phyloP scores from a whole-genome alignment of 331 rosid genomes.

The Cydonia oblonga region DNA sequence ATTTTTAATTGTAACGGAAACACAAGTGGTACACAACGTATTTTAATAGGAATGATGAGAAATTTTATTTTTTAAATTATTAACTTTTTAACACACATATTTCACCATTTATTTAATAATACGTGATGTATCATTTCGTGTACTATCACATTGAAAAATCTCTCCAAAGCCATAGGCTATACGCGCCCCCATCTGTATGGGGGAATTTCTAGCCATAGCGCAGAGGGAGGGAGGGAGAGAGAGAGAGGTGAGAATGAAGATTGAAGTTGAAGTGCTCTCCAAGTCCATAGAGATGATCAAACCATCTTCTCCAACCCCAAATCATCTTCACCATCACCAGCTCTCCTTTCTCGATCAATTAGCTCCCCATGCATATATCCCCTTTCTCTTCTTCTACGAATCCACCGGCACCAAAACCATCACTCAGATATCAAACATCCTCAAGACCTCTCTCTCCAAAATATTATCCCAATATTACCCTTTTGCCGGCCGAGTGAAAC shows the following conservation, averaged over 20 bases:
- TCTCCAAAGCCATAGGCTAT: too few relatives aligned
- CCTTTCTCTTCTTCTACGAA: constrained; percentile 10
- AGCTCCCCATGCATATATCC: constrained; percentile 9
- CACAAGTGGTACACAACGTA: too few relatives aligned
- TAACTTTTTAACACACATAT: too few relatives aligned
- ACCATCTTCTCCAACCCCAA: constrained; percentile 30
- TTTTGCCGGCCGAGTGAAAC: constrained; percentile 12
- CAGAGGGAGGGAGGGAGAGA: too few relatives aligned
- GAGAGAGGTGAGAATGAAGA: neutral
- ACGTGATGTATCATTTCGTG: too few relatives aligned
- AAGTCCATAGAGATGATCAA: constrained; percentile 2
- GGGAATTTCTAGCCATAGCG: too few relatives aligned
- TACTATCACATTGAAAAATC: too few relatives aligned
- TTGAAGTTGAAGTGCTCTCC: constrained; percentile 23
- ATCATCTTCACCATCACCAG: constrained; percentile 16
- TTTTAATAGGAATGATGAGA: too few relatives aligned
- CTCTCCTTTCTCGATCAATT: constrained; percentile 28
- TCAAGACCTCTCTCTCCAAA: constrained; percentile 15
- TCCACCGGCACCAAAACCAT: neutral
- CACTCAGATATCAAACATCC: constrained; percentile 3
- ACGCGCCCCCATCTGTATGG: too few relatives aligned
- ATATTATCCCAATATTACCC: constrained; percentile 8
- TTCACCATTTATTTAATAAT: too few relatives aligned
- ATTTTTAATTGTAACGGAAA: too few relatives aligned
- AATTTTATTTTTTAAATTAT: too few relatives aligned